A percentile compares a stretch with the other conserved stretches of the same genome.
Evolutionary conservation across 768 basidiomycete species (phyloP).

Genomic region (Phaffia australis): DNA sequence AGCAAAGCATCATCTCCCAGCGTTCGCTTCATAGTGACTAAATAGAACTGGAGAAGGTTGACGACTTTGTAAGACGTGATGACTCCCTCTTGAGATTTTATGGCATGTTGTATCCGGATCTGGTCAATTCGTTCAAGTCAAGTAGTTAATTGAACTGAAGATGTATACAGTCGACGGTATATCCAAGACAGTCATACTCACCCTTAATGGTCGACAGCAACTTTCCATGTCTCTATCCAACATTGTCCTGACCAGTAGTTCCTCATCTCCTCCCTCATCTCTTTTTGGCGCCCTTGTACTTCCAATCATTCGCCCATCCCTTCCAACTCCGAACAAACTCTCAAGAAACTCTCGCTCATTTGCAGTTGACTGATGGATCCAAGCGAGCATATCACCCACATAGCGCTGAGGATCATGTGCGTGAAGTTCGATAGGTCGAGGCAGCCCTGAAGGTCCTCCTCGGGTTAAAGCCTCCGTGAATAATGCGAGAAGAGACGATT

Average conservation of each 20-base stretch:
- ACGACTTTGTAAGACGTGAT: slow-evolving; percentile 86
- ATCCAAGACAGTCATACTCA: slow-evolving; percentile 33
- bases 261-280: slow-evolving; percentile 50
- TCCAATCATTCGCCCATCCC: slow-evolving; percentile 60
- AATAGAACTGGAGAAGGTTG: slow-evolving; percentile 89
- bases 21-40: slow-evolving; percentile 81
- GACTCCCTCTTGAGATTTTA: slow-evolving; percentile 83
- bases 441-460: slow-evolving; percentile 70
- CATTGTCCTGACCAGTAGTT: slow-evolving; percentile 66
- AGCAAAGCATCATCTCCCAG: slow-evolving; percentile 74
- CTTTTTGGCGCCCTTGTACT: slow-evolving; percentile 40
- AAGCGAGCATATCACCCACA: slow-evolving; percentile 95
- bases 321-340: slow-evolving; percentile 61
- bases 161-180: not conserved
- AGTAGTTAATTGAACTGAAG: not conserved
- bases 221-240: slow-evolving; percentile 74
- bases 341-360: slow-evolving; percentile 91
- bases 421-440: slow-evolving; percentile 90
- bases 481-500: slow-evolving; percentile 61
- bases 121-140: slow-evolving; percentile 34
- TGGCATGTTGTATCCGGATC: slow-evolving; percentile 85
- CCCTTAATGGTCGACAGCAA: slow-evolving; percentile 79
- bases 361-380: slow-evolving; percentile 93
- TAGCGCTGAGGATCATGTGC: slow-evolving; percentile 96
- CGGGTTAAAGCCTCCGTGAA: slow-evolving; percentile 82